These are phyloP conservation scores for Paecilomyces sp. DNA, from an alignment of 2,329 filamentous ascomycete genomes.

Conservation along the genomic window DNA sequence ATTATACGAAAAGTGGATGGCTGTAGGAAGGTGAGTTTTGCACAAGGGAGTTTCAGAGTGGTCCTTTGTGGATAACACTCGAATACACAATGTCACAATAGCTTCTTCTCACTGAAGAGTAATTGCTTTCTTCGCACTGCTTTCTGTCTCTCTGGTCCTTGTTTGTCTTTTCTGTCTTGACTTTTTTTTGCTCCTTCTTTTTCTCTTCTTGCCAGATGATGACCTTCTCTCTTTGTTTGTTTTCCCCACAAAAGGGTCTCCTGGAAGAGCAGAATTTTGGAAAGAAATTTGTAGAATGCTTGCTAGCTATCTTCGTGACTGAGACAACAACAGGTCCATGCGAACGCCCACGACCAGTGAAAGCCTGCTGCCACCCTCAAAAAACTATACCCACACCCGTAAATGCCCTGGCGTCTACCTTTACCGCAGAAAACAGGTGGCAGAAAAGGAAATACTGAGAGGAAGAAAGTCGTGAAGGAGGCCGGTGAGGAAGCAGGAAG, in stretches of 20 bases:
- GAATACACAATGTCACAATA: not conserved
- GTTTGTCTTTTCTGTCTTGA: conserved; percentile 9
- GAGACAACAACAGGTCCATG: conserved; percentile 31
- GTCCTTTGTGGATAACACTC: not conserved
- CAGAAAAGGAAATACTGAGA: conserved; percentile 6
- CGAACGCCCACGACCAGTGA: conserved; percentile 20
- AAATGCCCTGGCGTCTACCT: conserved; percentile 12
- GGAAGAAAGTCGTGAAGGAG: conserved; percentile 1
- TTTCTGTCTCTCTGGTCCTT: conserved; percentile 6
- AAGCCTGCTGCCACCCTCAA: conserved; percentile 18
- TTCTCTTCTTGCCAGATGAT: conserved; percentile 5
- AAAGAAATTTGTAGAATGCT: conserved; percentile 37
- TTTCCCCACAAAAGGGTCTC: conserved; percentile 17
- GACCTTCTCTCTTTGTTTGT: conserved; percentile 4
- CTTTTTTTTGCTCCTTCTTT: conserved; percentile 12
- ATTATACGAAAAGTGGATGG: conserved; percentile 4
- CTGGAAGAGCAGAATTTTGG: conserved; percentile 27
- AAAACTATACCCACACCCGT: conserved; percentile 16
- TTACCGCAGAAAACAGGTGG: conserved; percentile 13
- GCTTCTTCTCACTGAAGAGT: not conserved
- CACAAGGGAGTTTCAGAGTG: conserved; percentile 1
- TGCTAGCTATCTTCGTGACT: conserved; percentile 39
- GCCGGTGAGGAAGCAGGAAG: not conserved
- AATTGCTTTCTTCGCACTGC: conserved; percentile 4
- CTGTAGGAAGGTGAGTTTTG: not conserved